Evolutionary conservation across 768 basidiomycete species (phyloP), one percentile per base, ranked within the genome.

Genomic region (Lanmaoa pseudosensibilis): DNA sequence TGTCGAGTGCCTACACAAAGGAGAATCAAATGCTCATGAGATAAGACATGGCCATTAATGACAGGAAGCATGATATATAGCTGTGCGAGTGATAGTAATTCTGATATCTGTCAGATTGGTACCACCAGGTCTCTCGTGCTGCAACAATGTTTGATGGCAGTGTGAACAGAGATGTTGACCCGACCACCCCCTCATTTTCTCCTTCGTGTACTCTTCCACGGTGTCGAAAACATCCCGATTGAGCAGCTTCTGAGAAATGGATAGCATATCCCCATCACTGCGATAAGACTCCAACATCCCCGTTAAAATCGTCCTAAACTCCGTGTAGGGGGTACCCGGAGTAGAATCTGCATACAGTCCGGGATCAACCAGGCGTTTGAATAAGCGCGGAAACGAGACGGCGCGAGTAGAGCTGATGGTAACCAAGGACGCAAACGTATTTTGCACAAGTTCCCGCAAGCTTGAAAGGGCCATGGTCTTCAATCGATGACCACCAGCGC

Each of bases 281-380:
- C 88, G 85, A 74, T 98, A 98, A 2, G 93, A 89, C 66, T 96
- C 94, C 64, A 98, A 74, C 92, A 98, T 99, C n/a, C 92, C 90
- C 1, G 86, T 87, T 32, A 99, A 78, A 57, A 99, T 94, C 12
- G 84, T 82, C 44, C 93, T 82, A 73, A 98, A 96, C 72, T 98
- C 95, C 21, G 87, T 85, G 72, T 98, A 98, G 27, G 86, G 83
- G 13, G 85, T 83, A 34, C 84, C 80, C 23, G 80, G 76, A 2
- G 84, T 75, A 4, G 83, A 75, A 21, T 75, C 68, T 15, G 78
- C 70, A 30, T 76, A 70, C 2, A 85, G 77, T 5, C 85, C 79
- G 2, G 87, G 83, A 61, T 93, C 87, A 39, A 98, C 92, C 5
- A 98, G 81, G 7, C 94, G 85, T 63, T 91, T 94, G 82, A 99